Base-by-base conservation (phyloP, 163 green algal genomes). In the Scenedesmus sp. region DNA sequence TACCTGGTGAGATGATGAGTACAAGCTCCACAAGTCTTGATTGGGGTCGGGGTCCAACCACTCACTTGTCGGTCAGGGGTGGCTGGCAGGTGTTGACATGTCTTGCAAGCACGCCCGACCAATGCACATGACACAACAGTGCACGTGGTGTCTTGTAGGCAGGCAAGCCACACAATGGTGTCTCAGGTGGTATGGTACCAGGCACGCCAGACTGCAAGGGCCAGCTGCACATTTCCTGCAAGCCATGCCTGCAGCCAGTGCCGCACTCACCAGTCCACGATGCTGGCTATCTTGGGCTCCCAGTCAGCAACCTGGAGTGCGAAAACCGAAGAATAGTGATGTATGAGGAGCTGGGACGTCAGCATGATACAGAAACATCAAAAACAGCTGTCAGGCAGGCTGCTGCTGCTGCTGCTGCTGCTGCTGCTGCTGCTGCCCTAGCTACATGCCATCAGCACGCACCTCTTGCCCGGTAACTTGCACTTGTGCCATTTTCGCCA, bases 401-500 rank as follows among this genome's bases (percentile, higher is more conserved):
- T n/a, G n/a, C n/a, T n/a, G n/a, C n/a, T n/a, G 59, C 59, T 72
- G 59, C 59, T 76, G 61, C 61, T 16, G 0, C 61, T 76, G 61
- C 61, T 76, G 61, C 61, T 76, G 61, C 61, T 76, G 30, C 65
- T 76, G 30, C 65, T 72, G 22, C 4, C 65, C 30, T 40, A 6
- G 6, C 18, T 18, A 16, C 65, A 76, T 76, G 65, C 65, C 30
- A 22, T 26, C 65, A 76, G 30, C 65, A 81, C 89, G n/a, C n/a
- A 96, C 95, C 95, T 98, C 93, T 37, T 96, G 82, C 0, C 97
- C 94, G 0, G 93, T 95, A 0, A 97, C 93, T 0, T 53, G 90
- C 0, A 98, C 88, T 30, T 97, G 95, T 0, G 96, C 95, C 91
- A 97, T 93, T 24, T 95, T 91, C 0, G 96, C 96, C 1, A 98